Conservation (phyloP, 2,329 filamentous ascomycete genomes). For the Colletotrichum lentis region DNA sequence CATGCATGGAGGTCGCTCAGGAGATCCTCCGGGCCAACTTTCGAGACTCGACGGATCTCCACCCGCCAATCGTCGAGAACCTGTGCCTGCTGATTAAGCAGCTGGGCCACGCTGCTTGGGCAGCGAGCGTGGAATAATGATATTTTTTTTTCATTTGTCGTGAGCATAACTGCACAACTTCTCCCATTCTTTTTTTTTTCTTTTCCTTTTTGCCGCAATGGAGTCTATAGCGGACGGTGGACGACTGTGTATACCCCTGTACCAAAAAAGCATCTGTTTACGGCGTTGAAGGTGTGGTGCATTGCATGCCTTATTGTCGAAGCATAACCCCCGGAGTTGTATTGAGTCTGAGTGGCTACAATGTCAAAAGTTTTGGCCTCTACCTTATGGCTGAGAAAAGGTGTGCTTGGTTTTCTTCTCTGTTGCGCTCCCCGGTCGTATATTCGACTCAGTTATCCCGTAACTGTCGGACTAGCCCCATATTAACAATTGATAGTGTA, state of each 20-base stretch:
- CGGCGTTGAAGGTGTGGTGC: slow-evolving; percentile 7
- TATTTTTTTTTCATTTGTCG: not conserved
- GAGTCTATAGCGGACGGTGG: slow-evolving; percentile 21
- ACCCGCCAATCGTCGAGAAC: slow-evolving; percentile 73
- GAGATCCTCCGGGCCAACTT: slow-evolving; percentile 65
- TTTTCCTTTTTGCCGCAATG: not conserved
- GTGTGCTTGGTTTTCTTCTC: not conserved
- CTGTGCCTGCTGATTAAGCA: slow-evolving; percentile 70
- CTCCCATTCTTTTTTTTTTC: not conserved
- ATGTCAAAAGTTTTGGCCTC: not conserved
- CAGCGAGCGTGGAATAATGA: slow-evolving; percentile 45
- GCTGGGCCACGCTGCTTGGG: slow-evolving; percentile 60
- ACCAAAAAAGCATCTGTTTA: slow-evolving; percentile 27
- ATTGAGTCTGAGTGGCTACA: slow-evolving; percentile 16
- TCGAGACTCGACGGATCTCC: slow-evolving; percentile 50
- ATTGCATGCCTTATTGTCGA: not conserved
- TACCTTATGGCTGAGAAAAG: not conserved
- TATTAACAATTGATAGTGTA: not conserved
- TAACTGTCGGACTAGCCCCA: not conserved
- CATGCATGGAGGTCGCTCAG: slow-evolving; percentile 66
- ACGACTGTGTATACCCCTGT: slow-evolving; percentile 28
- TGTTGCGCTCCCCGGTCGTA: not conserved
- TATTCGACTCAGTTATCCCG: not conserved
- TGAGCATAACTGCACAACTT: not conserved
- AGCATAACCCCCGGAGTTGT: slow-evolving; percentile 7